Evolutionary conservation across 352 stramenopile genomes (phyloP).

Genomic region (Phytopythium chamaehyphon): DNA sequence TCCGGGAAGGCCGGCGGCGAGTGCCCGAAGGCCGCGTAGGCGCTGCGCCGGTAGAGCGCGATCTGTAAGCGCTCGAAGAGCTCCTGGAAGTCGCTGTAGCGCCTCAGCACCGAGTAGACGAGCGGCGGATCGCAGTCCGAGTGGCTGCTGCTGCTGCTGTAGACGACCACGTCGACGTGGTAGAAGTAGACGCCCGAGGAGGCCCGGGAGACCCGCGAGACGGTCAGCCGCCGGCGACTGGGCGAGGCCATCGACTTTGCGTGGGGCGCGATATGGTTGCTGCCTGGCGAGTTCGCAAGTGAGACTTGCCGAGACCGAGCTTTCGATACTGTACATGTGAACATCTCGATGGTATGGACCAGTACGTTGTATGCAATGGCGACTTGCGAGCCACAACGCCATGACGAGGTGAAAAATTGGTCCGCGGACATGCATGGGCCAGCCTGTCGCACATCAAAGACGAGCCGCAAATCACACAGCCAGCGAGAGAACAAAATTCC

Average conservation of each 20-base stretch:
- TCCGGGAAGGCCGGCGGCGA: slow-evolving; percentile 41
- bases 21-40: slow-evolving; percentile 10
- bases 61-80: slow-evolving; percentile 31
- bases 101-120: slow-evolving; percentile 55
- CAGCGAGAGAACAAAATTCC: too few relatives aligned
- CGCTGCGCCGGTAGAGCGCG: slow-evolving; percentile 7
- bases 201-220: slow-evolving; percentile 45
- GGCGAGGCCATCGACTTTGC: too few relatives aligned
- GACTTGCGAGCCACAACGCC: too few relatives aligned
- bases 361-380: too few relatives aligned
- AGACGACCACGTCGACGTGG: slow-evolving; percentile 50
- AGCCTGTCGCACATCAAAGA: slow-evolving; percentile 4
- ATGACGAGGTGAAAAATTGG: slow-evolving; percentile 3
- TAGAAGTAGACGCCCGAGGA: slow-evolving; percentile 64
- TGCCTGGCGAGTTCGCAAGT: too few relatives aligned
- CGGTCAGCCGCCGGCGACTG: slow-evolving; percentile 26
- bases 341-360: too few relatives aligned
- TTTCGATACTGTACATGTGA: too few relatives aligned
- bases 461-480: slow-evolving; percentile 1
- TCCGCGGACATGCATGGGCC: slow-evolving; percentile 1
- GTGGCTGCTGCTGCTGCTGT: too few relatives aligned
- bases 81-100: slow-evolving; percentile 64
- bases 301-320: too few relatives aligned
- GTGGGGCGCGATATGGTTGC: neutral
- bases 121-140: too few relatives aligned